Conservation (phyloP, 805 yeast species). For the Schwanniomyces yamadae region DNA sequence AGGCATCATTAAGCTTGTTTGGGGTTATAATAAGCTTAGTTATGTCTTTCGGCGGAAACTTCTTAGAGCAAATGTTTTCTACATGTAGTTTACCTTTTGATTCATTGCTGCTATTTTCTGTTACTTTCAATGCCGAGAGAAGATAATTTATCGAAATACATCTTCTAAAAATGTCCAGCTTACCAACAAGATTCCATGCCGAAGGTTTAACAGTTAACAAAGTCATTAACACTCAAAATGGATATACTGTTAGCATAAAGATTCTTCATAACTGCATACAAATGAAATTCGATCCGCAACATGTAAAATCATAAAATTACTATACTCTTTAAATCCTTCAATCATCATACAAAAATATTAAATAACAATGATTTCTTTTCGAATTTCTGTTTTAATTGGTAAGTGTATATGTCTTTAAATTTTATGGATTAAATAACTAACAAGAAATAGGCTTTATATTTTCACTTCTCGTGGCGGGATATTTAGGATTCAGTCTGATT, state of each 20-base stretch:
- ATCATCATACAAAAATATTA: too few species aligned
- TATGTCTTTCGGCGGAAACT: conserved; percentile 5
- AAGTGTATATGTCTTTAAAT: conserved; percentile 8
- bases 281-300: too few species aligned
- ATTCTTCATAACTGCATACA: too few species aligned
- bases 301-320: too few species aligned
- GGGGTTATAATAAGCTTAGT: conserved; percentile 21
- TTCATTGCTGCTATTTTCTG: background rate
- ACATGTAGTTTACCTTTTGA: too few species aligned
- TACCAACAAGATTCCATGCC: too few species aligned
- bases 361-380: conserved; percentile 14
- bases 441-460: conserved; percentile 23
- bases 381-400: conserved; percentile 21
- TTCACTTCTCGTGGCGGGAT: conserved; percentile 32
- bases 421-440: conserved; percentile 1
- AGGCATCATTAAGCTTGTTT: conserved; percentile 17
- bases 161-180: background rate
- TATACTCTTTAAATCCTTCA: too few species aligned
- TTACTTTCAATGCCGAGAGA: conserved; percentile 5
- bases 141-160: conserved; percentile 8
- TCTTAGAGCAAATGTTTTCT: background rate
- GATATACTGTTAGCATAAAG: too few species aligned
- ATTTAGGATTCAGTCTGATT: conserved; percentile 52
- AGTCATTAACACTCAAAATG: too few species aligned
- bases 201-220: too few species aligned